These are phyloP conservation scores for Leccinum sublutescens DNA, from an alignment of 768 basidiomycete genomes.

Conservation along the genomic window DNA sequence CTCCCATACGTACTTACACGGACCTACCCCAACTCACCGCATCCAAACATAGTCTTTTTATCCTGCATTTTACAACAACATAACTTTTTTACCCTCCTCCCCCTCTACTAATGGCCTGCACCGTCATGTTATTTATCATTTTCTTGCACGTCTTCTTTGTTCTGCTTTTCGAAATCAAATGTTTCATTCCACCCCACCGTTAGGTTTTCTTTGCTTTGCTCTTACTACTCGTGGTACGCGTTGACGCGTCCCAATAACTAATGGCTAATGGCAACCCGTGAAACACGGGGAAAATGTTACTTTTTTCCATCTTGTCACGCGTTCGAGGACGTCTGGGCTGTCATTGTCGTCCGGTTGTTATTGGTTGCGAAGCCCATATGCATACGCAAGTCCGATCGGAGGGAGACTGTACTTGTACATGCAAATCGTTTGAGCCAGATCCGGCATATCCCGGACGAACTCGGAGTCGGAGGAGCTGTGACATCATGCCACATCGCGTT, in stretches of 20 bases:
- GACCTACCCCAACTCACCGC: slow-evolving; percentile 3
- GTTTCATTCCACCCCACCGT: not conserved
- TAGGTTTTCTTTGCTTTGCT: not conserved
- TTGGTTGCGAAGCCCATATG: not conserved
- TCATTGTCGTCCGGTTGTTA: not conserved
- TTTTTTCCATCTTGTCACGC: not conserved
- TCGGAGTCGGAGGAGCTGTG: not conserved
- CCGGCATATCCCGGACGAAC: not conserved
- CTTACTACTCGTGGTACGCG: not conserved
- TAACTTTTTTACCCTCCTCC: not conserved
- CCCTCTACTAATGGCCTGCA: slow-evolving; percentile 11
- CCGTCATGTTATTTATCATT: not conserved
- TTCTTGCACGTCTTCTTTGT: slow-evolving; percentile 10
- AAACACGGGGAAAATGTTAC: not conserved
- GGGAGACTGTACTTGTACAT: not conserved
- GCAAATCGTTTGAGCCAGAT: not conserved
- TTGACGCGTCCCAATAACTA: not conserved
- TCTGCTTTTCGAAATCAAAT: not conserved
- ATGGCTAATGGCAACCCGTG: slow-evolving; percentile 1
- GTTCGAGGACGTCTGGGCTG: not conserved
- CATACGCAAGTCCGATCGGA: not conserved
- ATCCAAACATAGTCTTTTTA: slow-evolving; percentile 5
- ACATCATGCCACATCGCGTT: not conserved
- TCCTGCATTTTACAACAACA: not conserved
- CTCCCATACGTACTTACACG: slow-evolving; percentile 22